Evolutionary conservation across 371 early-diverging fungal genomes (phyloP).

Genomic region (Dinochytrium kinnereticum): DNA sequence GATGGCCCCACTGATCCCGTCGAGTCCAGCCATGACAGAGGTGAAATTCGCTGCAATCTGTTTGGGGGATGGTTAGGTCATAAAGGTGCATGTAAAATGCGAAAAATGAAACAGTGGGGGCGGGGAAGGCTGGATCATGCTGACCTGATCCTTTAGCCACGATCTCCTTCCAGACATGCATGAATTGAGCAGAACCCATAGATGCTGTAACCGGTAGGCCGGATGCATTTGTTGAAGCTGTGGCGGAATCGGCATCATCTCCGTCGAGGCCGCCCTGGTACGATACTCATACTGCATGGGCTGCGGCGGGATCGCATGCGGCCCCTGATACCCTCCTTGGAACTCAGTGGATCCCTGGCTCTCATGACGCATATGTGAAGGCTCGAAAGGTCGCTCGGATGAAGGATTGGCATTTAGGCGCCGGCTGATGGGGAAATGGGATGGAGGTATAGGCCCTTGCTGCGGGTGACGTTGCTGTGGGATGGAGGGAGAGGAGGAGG

Average conservation of each 20-base stretch:
- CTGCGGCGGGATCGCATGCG: no score
- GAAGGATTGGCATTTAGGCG: no score
- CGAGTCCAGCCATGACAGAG: neutral
- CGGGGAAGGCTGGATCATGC: neutral
- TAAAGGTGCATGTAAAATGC: neutral
- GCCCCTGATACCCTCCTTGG: neutral
- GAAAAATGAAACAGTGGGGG: neutral
- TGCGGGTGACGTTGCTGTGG: neutral
- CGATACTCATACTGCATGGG: neutral
- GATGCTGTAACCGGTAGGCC: neutral
- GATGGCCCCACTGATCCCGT: neutral
- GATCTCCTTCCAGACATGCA: neutral
- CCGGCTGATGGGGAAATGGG: neutral
- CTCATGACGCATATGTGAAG: neutral
- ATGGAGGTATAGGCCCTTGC: neutral
- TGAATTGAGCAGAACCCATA: neutral
- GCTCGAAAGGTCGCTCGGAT: neutral
- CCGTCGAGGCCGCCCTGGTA: neutral
- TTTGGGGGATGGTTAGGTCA: neutral
- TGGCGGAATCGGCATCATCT: neutral
- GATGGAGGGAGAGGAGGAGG: neutral
- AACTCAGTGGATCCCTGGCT: neutral
- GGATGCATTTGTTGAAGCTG: neutral
- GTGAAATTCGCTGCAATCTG: neutral
- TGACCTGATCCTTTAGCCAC: slow-evolving; percentile 1